A percentile compares a stretch with the other conserved stretches of the same genome.
phyloP scores from a whole-genome alignment of 1,139 yeast genomes.

The Debaryomyces nepalensis region DNA sequence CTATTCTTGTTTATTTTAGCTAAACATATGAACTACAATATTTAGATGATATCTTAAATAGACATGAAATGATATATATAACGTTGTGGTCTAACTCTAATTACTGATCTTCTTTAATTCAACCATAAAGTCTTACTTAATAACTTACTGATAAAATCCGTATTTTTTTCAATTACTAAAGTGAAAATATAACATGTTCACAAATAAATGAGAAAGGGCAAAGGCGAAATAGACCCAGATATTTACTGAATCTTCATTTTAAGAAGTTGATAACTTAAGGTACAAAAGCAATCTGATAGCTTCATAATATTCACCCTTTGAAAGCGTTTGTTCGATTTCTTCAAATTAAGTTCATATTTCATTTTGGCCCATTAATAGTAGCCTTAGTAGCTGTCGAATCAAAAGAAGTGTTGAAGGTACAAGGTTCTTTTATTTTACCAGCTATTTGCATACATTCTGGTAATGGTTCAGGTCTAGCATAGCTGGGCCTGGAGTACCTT shows the following conservation, averaged over 20 bases:
- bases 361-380: conserved; percentile 17
- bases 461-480: conserved; percentile 24
- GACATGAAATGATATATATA: neutral
- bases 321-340: conserved; percentile 18
- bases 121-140: neutral
- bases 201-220: neutral
- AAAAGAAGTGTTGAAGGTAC: conserved; percentile 19
- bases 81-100: neutral
- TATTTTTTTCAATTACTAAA: neutral
- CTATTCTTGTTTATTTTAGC: neutral
- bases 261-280: conserved; percentile 20
- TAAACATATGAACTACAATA: neutral
- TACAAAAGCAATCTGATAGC: conserved; percentile 21
- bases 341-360: conserved; percentile 19
- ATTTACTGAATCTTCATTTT: conserved; percentile 1
- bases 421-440: conserved; percentile 21
- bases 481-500: conserved; percentile 22
- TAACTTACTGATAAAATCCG: neutral
- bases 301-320: conserved; percentile 18
- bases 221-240: neutral
- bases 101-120: neutral
- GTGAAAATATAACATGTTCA: neutral
- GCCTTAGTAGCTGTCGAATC: conserved; percentile 18
- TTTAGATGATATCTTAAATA: neutral
- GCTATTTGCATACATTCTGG: conserved; percentile 22